Base-by-base conservation (phyloP, 116 monocot species). In the Phalaenopsis hybrid region DNA sequence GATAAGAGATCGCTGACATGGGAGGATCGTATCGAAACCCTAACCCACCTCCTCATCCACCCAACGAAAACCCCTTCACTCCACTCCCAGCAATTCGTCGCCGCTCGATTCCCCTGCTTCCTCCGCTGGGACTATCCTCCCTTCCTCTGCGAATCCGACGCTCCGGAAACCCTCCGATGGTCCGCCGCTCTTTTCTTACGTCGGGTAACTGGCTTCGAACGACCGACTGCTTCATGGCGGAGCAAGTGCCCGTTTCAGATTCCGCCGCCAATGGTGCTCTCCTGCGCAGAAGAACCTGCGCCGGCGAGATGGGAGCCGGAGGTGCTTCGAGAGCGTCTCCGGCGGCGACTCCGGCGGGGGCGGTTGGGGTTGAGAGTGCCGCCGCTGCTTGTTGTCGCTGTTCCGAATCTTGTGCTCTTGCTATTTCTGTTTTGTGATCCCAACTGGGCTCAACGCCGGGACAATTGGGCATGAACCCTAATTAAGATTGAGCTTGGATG, bases 31-130 rank as follows among this genome's bases (percentile, higher is more conserved):
- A 52, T 76, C 59, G 43, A 50, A 59, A 57, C 82, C 12, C 44
- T 82, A 52, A 82, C 44, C 43, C 82, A 82, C 82, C 61, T 82
- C 58, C 82, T 82, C n/a, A 63, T 25, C 43, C 44, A 61, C 61
- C 82, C 75, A 37, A 82, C 82, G 20, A 57, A 37, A 16, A 59
- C 82, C 11, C 44, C 81, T 25, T 74, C 74, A 2, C 75, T 41
- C 75, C 83, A 82, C 76, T 82, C 82, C 61, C 82, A 82, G 59
- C 76, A 63, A 59, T 76, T 82, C 82, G 48, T 82, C 58, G 55
- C 82, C 82, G 6, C 82, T 21, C 59, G 44, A 4, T n/a, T 76
- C 59, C 82, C 82, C 28, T 73, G 73, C 73, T 61, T 76, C 76
- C 58, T 59, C 59, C 13, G 44, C 58, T 76, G 75, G 75, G 76